These are phyloP conservation scores for Erodium moschatum DNA, from an alignment of 441 rosid species.

Conservation along the genomic window DNA sequence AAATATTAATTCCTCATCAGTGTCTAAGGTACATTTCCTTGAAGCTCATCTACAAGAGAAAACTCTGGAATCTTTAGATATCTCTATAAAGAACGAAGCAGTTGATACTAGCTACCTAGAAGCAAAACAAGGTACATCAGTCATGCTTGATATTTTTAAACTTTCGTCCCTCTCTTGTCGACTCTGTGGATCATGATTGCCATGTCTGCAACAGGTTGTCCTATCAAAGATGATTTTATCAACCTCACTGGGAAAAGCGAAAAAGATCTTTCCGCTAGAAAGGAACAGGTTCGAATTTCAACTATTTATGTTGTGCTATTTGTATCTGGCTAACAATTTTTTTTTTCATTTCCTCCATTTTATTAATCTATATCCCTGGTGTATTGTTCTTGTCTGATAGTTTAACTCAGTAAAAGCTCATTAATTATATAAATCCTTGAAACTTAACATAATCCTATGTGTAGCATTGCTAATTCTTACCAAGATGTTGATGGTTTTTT, in stretches of 20 bases:
- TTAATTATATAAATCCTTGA: background rate
- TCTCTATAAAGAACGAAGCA: slow-evolving; percentile 25
- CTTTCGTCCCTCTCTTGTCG: slow-evolving; percentile 16
- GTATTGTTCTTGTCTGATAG: background rate
- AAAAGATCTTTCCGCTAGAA: slow-evolving; percentile 35
- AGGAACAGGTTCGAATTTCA: slow-evolving; percentile 36
- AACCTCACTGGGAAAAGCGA: slow-evolving; percentile 29
- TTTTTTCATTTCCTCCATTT: too few species aligned
- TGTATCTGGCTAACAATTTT: background rate
- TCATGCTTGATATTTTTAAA: background rate
- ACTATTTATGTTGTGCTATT: background rate
- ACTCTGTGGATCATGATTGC: slow-evolving; percentile 31
- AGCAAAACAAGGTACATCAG: slow-evolving; percentile 18
- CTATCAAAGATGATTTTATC: slow-evolving; percentile 21
- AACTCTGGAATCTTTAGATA: slow-evolving; percentile 21
- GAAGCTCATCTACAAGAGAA: slow-evolving; percentile 20
- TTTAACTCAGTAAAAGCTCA: background rate
- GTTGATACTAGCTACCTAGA: slow-evolving; percentile 26
- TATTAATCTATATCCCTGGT: background rate
- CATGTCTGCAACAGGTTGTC: slow-evolving; percentile 20
- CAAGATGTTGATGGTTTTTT: too few species aligned
- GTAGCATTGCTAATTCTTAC: too few species aligned
- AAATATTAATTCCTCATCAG: slow-evolving; percentile 18
- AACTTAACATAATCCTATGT: background rate
- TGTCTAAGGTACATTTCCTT: slow-evolving; percentile 21